Evolutionary conservation across 1,139 yeast genomes (phyloP), one percentile per base, ranked within the genome.

Genomic region (Taphrina populina): DNA sequence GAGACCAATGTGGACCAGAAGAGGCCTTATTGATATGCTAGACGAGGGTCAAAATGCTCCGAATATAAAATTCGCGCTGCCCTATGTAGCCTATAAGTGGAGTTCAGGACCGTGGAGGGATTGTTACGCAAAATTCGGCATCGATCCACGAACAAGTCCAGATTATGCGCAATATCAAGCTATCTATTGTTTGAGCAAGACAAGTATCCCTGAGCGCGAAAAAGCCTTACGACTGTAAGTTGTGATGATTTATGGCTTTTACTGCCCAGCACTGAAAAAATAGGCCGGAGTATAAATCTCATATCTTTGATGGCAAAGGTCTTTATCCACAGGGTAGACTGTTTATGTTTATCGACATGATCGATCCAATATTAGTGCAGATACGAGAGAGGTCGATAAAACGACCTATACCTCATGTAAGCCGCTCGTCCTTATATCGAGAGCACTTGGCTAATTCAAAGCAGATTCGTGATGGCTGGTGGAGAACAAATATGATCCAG

Each of bases 71-170:
- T 81, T 77, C 61, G 94, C 96, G 0, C 70, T 94, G 51, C 95
- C 97, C 0, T 82, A 85, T 65, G 84, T 88, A 0, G 77, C 95
- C 0, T 92, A 81, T 66, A 77, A 86, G 36, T 85, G 82, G 67
- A 80, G 84, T 30, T 84, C 84, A 65, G 98, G 99, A 0, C 98
- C 98, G 0, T 92, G 96, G 95, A 76, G 97, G 64, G 88, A 88
- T 61, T 80, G 95, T n/a, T 87, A 84, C 66, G 81, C 88, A 43
- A 78, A 74, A 63, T 81, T 82, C 63, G 97, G 96, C 0, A 74
- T 83, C 33, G 87, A 92, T 67, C 97, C 97, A 0, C 73, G 79
- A 45, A 63, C 70, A 1, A 79, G 81, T 52, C 65, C 71, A 1
- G 70, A 76, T 4, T 82, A 72, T 66, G 83, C 88, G 64, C 70